A percentile compares a stretch with the other conserved stretches of the same genome.
These are phyloP conservation scores for Populus nigra DNA, from an alignment of 345 rosid species.

Conservation along the genomic window DNA sequence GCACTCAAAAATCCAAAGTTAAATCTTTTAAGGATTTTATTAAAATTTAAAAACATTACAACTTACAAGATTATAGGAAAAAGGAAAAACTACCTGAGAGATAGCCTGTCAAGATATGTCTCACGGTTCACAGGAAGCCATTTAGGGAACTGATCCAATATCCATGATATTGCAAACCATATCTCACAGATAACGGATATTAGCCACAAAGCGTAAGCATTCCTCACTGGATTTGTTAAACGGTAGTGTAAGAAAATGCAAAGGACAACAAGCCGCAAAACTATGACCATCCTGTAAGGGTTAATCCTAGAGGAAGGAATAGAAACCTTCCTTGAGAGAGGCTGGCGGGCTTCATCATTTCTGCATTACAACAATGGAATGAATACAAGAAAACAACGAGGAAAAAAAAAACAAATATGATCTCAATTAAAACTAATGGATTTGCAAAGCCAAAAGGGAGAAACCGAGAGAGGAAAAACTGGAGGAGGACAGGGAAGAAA, in stretches of 20 bases:
- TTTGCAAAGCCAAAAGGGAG: neutral
- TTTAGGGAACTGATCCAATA: slow-evolving; percentile 42
- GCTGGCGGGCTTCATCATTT: slow-evolving; percentile 39
- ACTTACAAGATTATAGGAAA: neutral
- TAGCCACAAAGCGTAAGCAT: slow-evolving; percentile 34
- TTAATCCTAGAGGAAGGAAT: slow-evolving; percentile 36
- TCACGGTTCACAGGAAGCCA: slow-evolving; percentile 43
- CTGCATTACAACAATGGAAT: slow-evolving; percentile 12
- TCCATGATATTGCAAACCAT: slow-evolving; percentile 43
- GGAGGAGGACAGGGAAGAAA: neutral
- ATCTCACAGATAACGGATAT: slow-evolving; percentile 38
- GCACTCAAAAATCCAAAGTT: neutral
- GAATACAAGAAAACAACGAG: neutral
- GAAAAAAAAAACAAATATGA: neutral
- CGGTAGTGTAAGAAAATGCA: slow-evolving; percentile 38
- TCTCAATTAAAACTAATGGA: neutral
- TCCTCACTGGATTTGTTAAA: slow-evolving; percentile 29
- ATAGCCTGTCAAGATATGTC: slow-evolving; percentile 38
- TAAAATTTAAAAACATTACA: neutral
- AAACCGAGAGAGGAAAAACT: neutral
- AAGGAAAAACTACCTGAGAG: slow-evolving; percentile 26
- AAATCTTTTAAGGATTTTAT: neutral
- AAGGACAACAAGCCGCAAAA: slow-evolving; percentile 34
- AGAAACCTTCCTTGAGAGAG: slow-evolving; percentile 34
- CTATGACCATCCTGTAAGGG: slow-evolving; percentile 37